Base-by-base conservation (phyloP, 371 early-diverging fungal genomes). In the Actinomortierella ambigua region DNA sequence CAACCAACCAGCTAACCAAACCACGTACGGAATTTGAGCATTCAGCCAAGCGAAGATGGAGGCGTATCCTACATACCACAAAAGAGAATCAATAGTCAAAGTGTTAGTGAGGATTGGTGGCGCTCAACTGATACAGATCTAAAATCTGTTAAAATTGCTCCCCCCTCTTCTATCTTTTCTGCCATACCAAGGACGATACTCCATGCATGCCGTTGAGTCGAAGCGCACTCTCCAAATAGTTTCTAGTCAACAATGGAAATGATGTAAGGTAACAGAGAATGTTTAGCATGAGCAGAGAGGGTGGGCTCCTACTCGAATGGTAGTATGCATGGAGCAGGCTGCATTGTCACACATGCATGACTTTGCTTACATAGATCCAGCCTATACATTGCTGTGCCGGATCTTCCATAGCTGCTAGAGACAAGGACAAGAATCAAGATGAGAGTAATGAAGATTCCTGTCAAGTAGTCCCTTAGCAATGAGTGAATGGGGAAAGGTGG, bases 1-100 rank as follows among this genome's bases (percentile, higher is more conserved):
- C 17, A 17, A 48, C 11, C 17, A 20, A 48, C n/a, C 22, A 39
- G 13, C n/a, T 60, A 14, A 26, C 3, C n/a, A 28, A 11, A 44
- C 48, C 20, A 84, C 84, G 71, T 90, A 89, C 81, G 93, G 93
- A 75, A 90, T 77, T 78, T 91, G 91, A 40, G 91, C 91, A 75
- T 86, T 89, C 15, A 92, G 55, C 93, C 93, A 92, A 65, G 84
- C 88, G 17, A 78, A 58, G 46, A 92, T 88, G 1, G 90, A 90
- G 7, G 82, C 41, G 58, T 88, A 90, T 0, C 91, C 91, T 53
- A 87, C 70, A 17, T 53, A 15, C 18, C 7, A 20, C 39, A 17
- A 18, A 26, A 29, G 8, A 49, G 24, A 49, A 49, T 2, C 24
- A 17, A 3, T 39, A 20, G 39, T 13, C 5, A 6, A 54, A 42